Conservation (phyloP, 2,329 filamentous ascomycete genomes). For the Xylariaceae sp. region DNA sequence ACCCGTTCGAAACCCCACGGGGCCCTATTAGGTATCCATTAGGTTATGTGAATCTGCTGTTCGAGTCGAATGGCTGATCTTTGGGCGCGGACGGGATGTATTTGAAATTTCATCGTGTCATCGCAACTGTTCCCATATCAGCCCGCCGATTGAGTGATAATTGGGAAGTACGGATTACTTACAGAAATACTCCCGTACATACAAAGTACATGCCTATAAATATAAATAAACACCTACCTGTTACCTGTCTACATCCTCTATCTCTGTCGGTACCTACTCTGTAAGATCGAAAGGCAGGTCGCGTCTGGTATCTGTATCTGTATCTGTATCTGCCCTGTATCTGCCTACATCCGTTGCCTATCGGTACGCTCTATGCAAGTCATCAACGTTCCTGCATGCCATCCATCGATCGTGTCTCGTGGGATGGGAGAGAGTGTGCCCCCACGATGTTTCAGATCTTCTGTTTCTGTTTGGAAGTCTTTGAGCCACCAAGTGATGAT, state of each 20-base stretch:
- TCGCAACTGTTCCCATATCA: not conserved
- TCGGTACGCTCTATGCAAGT: conserved; percentile 10
- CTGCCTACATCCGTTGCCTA: not conserved
- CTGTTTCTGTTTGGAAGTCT: not conserved
- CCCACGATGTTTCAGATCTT: not conserved
- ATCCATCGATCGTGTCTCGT: not conserved
- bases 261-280: not conserved
- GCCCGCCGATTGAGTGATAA: not conserved
- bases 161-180: not conserved
- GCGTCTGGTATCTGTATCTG: not conserved
- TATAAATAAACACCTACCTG: no score
- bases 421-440: conserved; percentile 1
- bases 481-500: not conserved
- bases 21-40: conserved; percentile 8
- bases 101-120: not conserved
- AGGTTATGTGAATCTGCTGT: not conserved
- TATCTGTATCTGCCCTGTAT: not conserved
- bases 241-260: not conserved
- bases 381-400: conserved; percentile 20
- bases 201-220: no score
- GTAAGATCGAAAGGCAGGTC: not conserved
- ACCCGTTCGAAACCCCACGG: conserved; percentile 17
- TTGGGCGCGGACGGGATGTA: not conserved
- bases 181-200: not conserved
- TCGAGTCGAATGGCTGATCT: not conserved